Evolutionary conservation across 1,284 basidiomycete species (phyloP).

Genomic region (Tetrapyrgos nigripes): DNA sequence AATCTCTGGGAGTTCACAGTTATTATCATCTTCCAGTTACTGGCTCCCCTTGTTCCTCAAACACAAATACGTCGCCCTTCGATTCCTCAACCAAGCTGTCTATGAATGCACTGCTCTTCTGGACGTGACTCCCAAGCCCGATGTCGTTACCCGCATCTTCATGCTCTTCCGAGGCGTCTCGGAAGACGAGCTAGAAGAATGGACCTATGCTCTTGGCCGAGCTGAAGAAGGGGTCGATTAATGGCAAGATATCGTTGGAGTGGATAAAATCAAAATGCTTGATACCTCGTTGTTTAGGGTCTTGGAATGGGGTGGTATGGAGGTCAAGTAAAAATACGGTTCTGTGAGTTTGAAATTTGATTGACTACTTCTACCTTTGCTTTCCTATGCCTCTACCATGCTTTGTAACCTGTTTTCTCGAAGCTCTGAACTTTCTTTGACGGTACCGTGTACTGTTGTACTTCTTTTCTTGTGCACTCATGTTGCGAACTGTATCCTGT

Average conservation of each 20-base stretch:
- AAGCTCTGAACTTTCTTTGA: too few relatives aligned
- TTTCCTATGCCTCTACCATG: too few relatives aligned
- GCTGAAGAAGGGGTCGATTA: conserved; percentile 10
- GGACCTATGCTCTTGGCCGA: neutral
- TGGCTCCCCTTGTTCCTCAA: conserved; percentile 50
- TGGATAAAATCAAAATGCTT: conserved; percentile 11
- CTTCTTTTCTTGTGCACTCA: too few relatives aligned
- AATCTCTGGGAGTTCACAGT: neutral
- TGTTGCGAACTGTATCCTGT: too few relatives aligned
- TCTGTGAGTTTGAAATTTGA: too few relatives aligned
- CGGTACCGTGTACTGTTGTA: too few relatives aligned
- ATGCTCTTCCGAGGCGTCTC: conserved; percentile 50
- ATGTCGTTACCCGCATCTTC: conserved; percentile 50
- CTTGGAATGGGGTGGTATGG: conserved; percentile 44
- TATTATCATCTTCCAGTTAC: conserved; percentile 27
- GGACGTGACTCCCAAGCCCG: conserved; percentile 43
- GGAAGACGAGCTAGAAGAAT: conserved; percentile 10
- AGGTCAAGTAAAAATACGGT: conserved; percentile 23
- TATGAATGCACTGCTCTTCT: conserved; percentile 47
- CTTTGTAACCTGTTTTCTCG: too few relatives aligned
- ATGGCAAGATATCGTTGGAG: conserved; percentile 29
- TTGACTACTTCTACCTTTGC: too few relatives aligned
- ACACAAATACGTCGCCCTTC: conserved; percentile 48
- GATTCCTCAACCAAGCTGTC: conserved; percentile 49
- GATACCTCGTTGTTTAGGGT: conserved; percentile 32